Conservation (phyloP, 1,284 basidiomycete genomes). For the Erythrobasidium hasegawianum region DNA sequence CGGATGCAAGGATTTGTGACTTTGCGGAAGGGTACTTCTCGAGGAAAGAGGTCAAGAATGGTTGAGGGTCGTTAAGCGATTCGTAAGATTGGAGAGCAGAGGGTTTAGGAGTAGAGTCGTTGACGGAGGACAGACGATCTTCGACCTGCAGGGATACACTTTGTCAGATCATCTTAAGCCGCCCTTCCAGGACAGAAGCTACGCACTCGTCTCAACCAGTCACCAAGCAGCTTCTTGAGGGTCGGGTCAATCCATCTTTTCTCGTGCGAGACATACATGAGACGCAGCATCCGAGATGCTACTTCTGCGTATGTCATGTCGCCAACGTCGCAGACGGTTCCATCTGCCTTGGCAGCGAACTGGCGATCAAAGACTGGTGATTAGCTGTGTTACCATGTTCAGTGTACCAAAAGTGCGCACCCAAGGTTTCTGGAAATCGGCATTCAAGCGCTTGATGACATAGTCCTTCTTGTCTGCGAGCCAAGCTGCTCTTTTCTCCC, state of each 20-base stretch:
- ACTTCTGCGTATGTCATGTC: slow-evolving; percentile 99
- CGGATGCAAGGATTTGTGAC: slow-evolving; percentile 83
- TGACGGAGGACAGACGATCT: slow-evolving; percentile 93
- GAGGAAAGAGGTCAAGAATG: slow-evolving; percentile 81
- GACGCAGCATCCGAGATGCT: slow-evolving; percentile 78
- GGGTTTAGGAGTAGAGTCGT: slow-evolving; percentile 67
- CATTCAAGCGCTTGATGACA: slow-evolving; percentile 87
- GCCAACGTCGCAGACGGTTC: slow-evolving; percentile 72
- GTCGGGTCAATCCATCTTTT: slow-evolving; percentile 89
- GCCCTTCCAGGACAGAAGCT: neutral
- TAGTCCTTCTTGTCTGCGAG: slow-evolving; percentile 80
- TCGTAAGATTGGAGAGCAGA: slow-evolving; percentile 87
- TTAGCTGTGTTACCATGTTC: neutral
- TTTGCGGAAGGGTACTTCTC: slow-evolving; percentile 73
- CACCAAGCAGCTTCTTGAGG: slow-evolving; percentile 90
- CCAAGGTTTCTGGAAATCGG: slow-evolving; percentile 78
- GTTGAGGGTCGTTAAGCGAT: slow-evolving; percentile 72
- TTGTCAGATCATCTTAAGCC: neutral
- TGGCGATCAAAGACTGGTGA: slow-evolving; percentile 57
- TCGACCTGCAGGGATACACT: slow-evolving; percentile 59
- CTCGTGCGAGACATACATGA: slow-evolving; percentile 91
- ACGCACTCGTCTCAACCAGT: slow-evolving; percentile 77
- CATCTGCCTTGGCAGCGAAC: slow-evolving; percentile 94
- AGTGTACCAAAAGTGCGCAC: slow-evolving; percentile 2
- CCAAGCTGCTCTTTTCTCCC: slow-evolving; percentile 90